These are phyloP conservation scores for Brettanomyces naardenensis DNA, from an alignment of 805 yeast species.

Conservation along the genomic window DNA sequence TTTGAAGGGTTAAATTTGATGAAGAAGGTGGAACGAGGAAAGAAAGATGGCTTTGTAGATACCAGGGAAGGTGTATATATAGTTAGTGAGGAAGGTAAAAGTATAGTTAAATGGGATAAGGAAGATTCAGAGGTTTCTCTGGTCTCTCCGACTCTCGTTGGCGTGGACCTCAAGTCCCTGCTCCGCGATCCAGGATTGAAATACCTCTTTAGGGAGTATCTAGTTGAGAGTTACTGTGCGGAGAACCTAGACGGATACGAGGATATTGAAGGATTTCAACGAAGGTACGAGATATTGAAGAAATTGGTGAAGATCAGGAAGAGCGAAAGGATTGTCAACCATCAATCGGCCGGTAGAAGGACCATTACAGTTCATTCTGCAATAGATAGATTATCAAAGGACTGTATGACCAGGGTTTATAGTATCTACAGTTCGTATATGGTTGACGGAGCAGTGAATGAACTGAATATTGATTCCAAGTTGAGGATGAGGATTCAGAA, in stretches of 20 bases:
- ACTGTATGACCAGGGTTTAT: slow-evolving; percentile 54
- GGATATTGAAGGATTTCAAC: slow-evolving; percentile 46
- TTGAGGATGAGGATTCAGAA: slow-evolving; percentile 9
- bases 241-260: slow-evolving; percentile 72
- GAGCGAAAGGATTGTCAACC: slow-evolving; percentile 11
- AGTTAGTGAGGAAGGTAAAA: slow-evolving; percentile 16
- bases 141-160: neutral
- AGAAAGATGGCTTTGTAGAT: slow-evolving; percentile 5
- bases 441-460: slow-evolving; percentile 57
- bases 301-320: slow-evolving; percentile 25
- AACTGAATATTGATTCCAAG: slow-evolving; percentile 53
- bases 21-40: slow-evolving; percentile 27
- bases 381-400: slow-evolving; percentile 36
- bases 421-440: slow-evolving; percentile 60
- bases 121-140: neutral
- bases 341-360: slow-evolving; percentile 13
- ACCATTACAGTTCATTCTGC: slow-evolving; percentile 29
- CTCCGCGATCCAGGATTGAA: slow-evolving; percentile 71
- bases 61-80: slow-evolving; percentile 17
- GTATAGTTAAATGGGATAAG: slow-evolving; percentile 17
- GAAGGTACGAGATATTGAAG: slow-evolving; percentile 35
- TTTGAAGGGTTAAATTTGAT: slow-evolving; percentile 42
- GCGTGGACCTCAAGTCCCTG: slow-evolving; percentile 29
- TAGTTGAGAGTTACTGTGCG: slow-evolving; percentile 55
- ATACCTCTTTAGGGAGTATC: slow-evolving; percentile 56